Base-by-base conservation (phyloP, 495 filamentous ascomycete species). In the Podospora didyma region DNA sequence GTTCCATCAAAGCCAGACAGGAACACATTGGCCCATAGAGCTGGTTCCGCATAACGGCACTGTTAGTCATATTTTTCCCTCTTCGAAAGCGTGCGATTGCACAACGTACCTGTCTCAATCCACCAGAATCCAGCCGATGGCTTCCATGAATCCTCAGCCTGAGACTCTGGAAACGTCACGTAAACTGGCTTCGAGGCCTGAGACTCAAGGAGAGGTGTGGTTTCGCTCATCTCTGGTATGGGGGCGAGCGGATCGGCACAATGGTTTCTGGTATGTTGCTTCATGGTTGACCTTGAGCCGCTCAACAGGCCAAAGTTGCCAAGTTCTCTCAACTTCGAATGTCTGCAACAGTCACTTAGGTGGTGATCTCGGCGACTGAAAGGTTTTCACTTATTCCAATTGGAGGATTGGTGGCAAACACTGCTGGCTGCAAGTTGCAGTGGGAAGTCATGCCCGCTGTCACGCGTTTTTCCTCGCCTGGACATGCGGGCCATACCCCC, bases 1-100 rank as follows among this genome's bases (percentile, higher is more conserved):
- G 83, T 88, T 6, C 82, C 78, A 54, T 87, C 84, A 61, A 86
- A 86, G 0, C 82, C 84, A 16, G 78, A 76, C 4, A 88, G 74
- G 49, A 88, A 86, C 9, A 86, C 82, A 49, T 86, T 86, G 34
- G 82, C 75, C 76, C 85, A 83, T 39, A 86, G 80, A 1, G 82
- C 81, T 79, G 56, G 56, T 54, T 64, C 9, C 26, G 49, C n/a
- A 69, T 65, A 59, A 62, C 9, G 24, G 16, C 16, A 17, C 22
- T 46, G 51, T 53, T 31, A 19, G 5, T 57, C 14, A 57, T 69
- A 26, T 62, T 59, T 19, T 22, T 7, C 34, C 7, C 10, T 0
- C 7, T 45, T 31, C 21, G 3, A 19, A 39, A 16, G 12, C 26
- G n/a, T n/a, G n/a, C n/a, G n/a, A 31, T 23, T 10, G 11, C 24